Evolutionary conservation across 2,329 filamentous ascomycete species (phyloP), one percentile per base, ranked within the genome.

Genomic region (Pseudogymnoascus sp.): DNA sequence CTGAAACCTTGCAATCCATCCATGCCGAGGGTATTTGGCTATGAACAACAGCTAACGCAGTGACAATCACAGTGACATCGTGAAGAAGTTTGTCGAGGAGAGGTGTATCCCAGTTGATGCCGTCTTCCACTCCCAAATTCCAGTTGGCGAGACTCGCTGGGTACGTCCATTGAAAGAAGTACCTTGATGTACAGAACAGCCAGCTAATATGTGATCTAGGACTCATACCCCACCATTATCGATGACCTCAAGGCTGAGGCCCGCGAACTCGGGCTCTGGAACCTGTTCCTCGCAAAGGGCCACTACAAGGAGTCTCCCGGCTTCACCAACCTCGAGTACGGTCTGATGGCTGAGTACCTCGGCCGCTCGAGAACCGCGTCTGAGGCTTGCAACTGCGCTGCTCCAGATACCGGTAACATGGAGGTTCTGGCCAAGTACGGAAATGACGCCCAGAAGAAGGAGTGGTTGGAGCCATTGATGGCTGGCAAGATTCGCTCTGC

Each of bases 241-340:
- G 94, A 99, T 68, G 87, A 94, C 61, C 83, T 99, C 69, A 97
- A 97, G 82, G 79, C 77, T 67, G 89, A 92, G 75, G 94, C 93
- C 48, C 84, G 82, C 72, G 82, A 88, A 69, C 82, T 96, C 27
- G 94, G 93, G 1, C 81, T 99, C 52, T 99, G 94, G 94, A 99
- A 99, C 78, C 89, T 99, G 87, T 99, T 99, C 81, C 77, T 99
- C 68, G 90, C 94, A 67, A 93, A 89, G 79, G 92, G 87, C 70
- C 92, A 97, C 78, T 97, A 97, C 82, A 90, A 88, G 75, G 90
- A 97, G 78, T 95, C 92, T 1, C 92, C 93, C 25, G 94, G 94
- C 35, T 97, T 91, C 79, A 90, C 87, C 64, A 99, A 97, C 76
- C 80, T 99, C 65, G 94, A 99, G 77, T 99, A 99, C 73, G 94